Base-by-base conservation (phyloP, 768 basidiomycete species). In the Boletales sp. region DNA sequence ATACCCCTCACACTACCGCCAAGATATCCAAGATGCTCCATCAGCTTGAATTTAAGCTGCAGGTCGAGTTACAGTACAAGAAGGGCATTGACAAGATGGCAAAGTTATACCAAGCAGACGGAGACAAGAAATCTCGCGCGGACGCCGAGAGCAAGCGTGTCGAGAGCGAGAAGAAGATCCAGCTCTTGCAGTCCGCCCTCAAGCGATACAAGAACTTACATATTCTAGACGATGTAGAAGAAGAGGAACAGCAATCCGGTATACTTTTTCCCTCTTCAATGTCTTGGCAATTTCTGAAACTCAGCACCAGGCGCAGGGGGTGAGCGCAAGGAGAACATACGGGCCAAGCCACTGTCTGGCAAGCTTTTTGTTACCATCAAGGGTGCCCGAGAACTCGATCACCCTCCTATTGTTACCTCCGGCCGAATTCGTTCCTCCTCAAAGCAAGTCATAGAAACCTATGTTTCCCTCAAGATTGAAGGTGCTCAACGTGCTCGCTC, bases 21-120 rank as follows among this genome's bases (percentile, higher is more conserved):
- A 98, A 95, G 76, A 98, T 99, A 67, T 90, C 93, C 37, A 83
- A 83, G 59, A 97, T 98, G 94, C 82, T 98, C 44, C 94, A 97
- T 70, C 94, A 97, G 70, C 85, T 99, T 54, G 94, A 98, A 71
- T 99, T 97, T 82, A 99, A 99, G 74, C 84, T 97, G 48, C 91
- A 95, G 69, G 92, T 99, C 56, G 96, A 99, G 72, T 82, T 88
- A 74, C 94, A 98, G 72, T 97, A 97, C 77, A 95, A 94, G 77
- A 81, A 86, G 67, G 96, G 96, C 37, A 96, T 97, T 56, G 94
- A 98, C 72, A 97, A 97, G 76, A 99, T 99, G 96, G 90, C 87
- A 34, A 94, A 90, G 70, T 78, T 97, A 31, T 97, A 97, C 68
- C 85, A 92, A 61, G 90, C 88, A 6, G 96, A 99, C 62, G 95